Percentiles rank a stretch among this genome's conserved stretches.
phyloP scores from a whole-genome alignment of 768 basidiomycete species.

The Amanita exitialis region DNA sequence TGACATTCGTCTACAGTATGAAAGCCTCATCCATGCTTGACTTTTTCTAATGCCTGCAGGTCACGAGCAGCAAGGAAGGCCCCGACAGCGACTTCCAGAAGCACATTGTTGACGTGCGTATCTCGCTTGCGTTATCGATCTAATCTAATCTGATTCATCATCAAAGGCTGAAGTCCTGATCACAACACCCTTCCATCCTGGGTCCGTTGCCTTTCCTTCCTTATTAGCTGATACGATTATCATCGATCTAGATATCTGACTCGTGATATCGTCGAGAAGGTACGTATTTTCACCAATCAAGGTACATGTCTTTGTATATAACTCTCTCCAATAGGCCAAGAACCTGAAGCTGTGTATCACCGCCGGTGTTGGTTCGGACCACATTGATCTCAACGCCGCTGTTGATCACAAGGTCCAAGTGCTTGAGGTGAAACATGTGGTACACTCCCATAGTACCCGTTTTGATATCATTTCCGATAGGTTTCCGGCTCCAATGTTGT shows the following conservation, averaged over 20 bases:
- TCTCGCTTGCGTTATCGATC: slow-evolving; percentile 2
- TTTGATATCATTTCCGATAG: slow-evolving; percentile 14
- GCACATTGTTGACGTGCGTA: slow-evolving; percentile 65
- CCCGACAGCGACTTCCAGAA: slow-evolving; percentile 75
- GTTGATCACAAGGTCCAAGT: slow-evolving; percentile 76
- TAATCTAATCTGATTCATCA: slow-evolving; percentile 3
- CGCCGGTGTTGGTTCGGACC: slow-evolving; percentile 86
- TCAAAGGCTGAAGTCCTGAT: slow-evolving; percentile 67
- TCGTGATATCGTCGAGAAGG: slow-evolving; percentile 60
- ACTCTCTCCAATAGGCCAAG: slow-evolving; percentile 44
- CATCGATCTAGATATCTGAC: slow-evolving; percentile 50
- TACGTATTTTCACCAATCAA: slow-evolving; percentile 11
- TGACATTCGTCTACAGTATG: slow-evolving; percentile 1
- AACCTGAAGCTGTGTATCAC: slow-evolving; percentile 88
- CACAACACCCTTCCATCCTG: slow-evolving; percentile 83
- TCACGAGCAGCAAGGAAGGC: slow-evolving; percentile 78
- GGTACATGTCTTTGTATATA: not conserved
- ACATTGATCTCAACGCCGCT: slow-evolving; percentile 83
- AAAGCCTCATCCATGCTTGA: not conserved
- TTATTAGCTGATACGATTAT: not conserved
- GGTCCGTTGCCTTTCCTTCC: slow-evolving; percentile 17
- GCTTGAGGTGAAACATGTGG: slow-evolving; percentile 39
- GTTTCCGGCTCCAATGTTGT: slow-evolving; percentile 87
- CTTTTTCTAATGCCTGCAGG: slow-evolving; percentile 24
- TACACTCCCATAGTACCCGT: not conserved